Evolutionary conservation across 1,284 basidiomycete genomes (phyloP), one percentile per base, ranked within the genome.

Genomic region (Exsudoporus floridanus): DNA sequence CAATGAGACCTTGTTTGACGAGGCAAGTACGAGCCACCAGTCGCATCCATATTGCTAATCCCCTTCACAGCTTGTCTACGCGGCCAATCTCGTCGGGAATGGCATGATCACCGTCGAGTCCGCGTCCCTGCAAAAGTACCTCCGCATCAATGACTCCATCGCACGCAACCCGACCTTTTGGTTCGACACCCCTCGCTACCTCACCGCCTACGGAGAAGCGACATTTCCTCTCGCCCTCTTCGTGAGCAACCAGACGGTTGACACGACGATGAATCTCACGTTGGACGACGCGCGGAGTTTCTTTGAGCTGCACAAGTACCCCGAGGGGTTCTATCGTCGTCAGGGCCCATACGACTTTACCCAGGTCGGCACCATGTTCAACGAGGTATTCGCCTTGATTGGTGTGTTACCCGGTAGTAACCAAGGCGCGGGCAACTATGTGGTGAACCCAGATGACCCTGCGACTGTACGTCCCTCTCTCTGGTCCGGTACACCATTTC

Each of bases 161-260:
- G 65, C 61, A 1, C 52, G 45, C 30, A 68, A 70, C 27, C 67
- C 64, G 0, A 67, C 56, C 0, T 65, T 70, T 34, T 51, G 7
- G 28, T 65, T 65, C 12, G 61, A 54, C 1, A 49, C 54, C 12
- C 63, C 61, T 0, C 61, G 67, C 7, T 66, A 6, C 38, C 8
- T 55, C 0, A 53, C 52, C 0, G 61, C 59, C 3, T 61, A 68
- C 16, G 53, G 53, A 7, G 67, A 66, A 44, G 50, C 64, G 6
- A 53, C 45, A 0, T 65, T 70, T 13, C 65, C 64, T 1, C 52
- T 70, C 7, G 63, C 61, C 3, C 68, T 70, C 45, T 68, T 69
- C 36, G 54, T 54, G 21, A 66, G 54, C 49, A 59, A 66, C 45
- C 65, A 68, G 47, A 68, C 60, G 1, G 37, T 1, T 18, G 49